Base-by-base conservation (phyloP, 768 basidiomycete species). In the Thelephora ganbajun region DNA sequence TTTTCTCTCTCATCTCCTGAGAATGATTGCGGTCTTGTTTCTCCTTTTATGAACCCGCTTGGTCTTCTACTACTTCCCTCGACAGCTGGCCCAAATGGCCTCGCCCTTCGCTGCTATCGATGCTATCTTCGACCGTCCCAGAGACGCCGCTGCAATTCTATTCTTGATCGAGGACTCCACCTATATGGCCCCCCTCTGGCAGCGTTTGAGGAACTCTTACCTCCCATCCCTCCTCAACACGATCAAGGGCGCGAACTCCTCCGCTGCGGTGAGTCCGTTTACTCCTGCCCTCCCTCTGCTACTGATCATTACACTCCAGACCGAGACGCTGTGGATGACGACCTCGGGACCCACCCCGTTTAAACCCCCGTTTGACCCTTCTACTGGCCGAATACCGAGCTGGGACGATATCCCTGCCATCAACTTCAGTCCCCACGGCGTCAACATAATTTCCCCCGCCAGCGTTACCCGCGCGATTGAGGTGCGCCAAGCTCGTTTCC, bases 121-220 rank as follows among this genome's bases (percentile, higher is more conserved):
- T 16, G 39, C 22, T 14, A 22, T 58, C 51, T 49, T 58, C 44
- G 43, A 50, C 26, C 53, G 54, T 13, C 50, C 56, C 20, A 53
- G 56, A 7, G 56, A 61, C 46, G 50, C 57, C 13, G 51, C 55
- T n/a, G 56, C 57, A 14, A 56, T 60, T 23, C 47, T 61, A n/a
- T 55, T 63, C 33, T 56, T 63, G 46, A 50, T 61, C 43, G 61
- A 63, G 50, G 52, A 56, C 46, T 58, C 60, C 1, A 35, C 35
- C 16, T 43, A 37, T 14, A 59, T 63, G 56, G 41, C 45, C 14
- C 44, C 46, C 18, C 54, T 56, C 48, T 61, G 61, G 61, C 44
- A 46, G 44, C 57, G 59, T 16, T 47, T 63, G 43, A 53, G 54
- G 19, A 46, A 51, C 44, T 48, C 49, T 22, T 59, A 59, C 49